Conservation (phyloP, 345 rosid genomes). For the Nasturtium officinale region DNA sequence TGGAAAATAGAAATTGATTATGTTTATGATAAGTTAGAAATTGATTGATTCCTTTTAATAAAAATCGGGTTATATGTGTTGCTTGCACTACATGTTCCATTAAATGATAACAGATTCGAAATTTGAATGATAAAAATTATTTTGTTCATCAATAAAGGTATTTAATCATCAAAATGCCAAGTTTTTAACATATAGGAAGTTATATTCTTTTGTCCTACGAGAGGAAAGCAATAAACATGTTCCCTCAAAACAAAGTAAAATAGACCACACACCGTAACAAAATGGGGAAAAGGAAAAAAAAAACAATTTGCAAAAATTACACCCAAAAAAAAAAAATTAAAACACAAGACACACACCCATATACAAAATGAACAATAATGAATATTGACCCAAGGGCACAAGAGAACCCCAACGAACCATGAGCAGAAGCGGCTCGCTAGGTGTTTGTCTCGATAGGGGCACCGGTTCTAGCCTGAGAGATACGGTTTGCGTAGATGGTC, state of each 20-base stretch:
- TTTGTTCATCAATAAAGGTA: neutral
- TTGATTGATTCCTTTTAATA: neutral
- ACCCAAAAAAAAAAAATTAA: conserved; percentile 11
- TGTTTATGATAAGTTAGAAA: neutral
- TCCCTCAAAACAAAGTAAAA: neutral
- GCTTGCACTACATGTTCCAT: neutral
- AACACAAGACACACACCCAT: conserved; percentile 30
- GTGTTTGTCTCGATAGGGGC: conserved; percentile 53
- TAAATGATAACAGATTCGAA: neutral
- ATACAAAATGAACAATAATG: conserved; percentile 44
- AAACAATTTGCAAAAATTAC: conserved; percentile 30
- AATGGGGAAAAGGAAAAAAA: neutral
- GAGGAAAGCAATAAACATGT: conserved; percentile 4
- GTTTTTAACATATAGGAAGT: neutral
- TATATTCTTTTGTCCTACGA: conserved; percentile 3
- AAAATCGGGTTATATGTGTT: neutral
- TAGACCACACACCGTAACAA: conserved; percentile 21
- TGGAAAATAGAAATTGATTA: too few relatives aligned
- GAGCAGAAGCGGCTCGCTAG: conserved; percentile 14
- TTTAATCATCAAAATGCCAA: neutral
- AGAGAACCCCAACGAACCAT: conserved; percentile 19
- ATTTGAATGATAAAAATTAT: neutral
- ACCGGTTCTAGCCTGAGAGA: conserved; percentile 96
- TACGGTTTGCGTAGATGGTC: conserved; percentile 93
- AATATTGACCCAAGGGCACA: conserved; percentile 32